Evolutionary conservation across 148 eudicot genomes (phyloP), one percentile per base, ranked within the genome.

Genomic region (Salicornia ramosissima): DNA sequence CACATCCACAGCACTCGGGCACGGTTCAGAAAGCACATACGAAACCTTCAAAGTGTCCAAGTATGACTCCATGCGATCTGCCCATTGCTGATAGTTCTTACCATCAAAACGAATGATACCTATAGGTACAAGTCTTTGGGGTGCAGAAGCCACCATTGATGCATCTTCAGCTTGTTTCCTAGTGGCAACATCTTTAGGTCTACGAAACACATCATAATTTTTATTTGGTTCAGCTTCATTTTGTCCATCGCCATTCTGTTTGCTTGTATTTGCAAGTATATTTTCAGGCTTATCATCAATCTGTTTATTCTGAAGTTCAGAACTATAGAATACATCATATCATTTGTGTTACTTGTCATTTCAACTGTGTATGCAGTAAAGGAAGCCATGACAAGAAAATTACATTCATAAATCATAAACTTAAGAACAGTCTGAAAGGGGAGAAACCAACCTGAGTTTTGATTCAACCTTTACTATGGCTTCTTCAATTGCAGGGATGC

Each of bases 31-130:
- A 46, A 90, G 92, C 55, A 87, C 96, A 64, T 91, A 85, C 5
- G 77, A 79, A 28, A 91, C 71, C 19, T 84, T 82, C 76, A 84
- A 50, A 28, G 82, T 88, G 60, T 75, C 78, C 74, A 91, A 65
- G 59, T 83, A 86, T 22, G 79, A 73, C 51, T 81, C 87, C 87
- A 91, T 81, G 19, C 75, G 83, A 25, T 73, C 82, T 30, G 54
- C 84, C 97, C 97, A 91, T 67, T 71, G 68, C 73, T 80, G 70
- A 79, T 87, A 91, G 69, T 89, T 92, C 71, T 77, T 86, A 50
- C 91, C 96, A 69, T 83, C 75, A 67, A 89, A 80, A 49, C 91
- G 91, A 39, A 74, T 75, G 42, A 83, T 69, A 68, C 74, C 82
- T 52, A 81, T 81, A n/a, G 88, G 91, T 24, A 82, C 57, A 45